Evolutionary conservation across 2,329 filamentous ascomycete species (phyloP), one percentile per base, ranked within the genome.

Genomic region (Trichoderma sp.): DNA sequence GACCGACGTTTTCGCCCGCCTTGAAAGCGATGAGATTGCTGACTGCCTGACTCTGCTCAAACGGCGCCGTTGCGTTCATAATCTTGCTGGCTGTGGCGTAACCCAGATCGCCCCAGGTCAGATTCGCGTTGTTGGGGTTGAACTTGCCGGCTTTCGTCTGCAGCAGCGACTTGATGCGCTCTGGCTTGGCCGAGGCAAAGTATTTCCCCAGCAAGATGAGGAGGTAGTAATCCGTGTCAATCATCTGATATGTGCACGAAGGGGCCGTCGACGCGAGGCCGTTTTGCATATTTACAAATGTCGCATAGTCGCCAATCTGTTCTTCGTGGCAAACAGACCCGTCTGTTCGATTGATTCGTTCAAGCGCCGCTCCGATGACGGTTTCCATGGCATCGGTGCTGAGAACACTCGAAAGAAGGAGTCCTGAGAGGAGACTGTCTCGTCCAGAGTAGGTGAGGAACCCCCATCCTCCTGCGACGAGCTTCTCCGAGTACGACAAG

Each of bases 381-480:
- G 88, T 87, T 73, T 90, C 88, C 15, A 88, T 80, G 0, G 86
- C 83, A 3, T 86, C 86, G 52, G 82, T 78, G 60, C 85, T 88
- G 12, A 67, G 65, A 22, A 67, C 22, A 12, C 34, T 57, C 67
- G 87, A 83, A 34, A 90, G 78, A 0, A 90, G 77, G 0, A 90
- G 80, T 15, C 84, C 79, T 1, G 86, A 81, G 45, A 90, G 88
- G 81, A 90, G 87, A 69, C 84, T 87, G 72, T 91, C 88, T 12
- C 88, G 83, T 0, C 87, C 88, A 76, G 90, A 90, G 72, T 90
- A 90, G 0, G 88, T 90, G 53, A 90, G 75, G 71, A 90, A 90
- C 1, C 87, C 79, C 88, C 87, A 90, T 4, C 86, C 87, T 12
- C 88, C 88, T 2, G 89, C 88, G 2, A 89, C 79, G 0, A 90